Evolutionary conservation across 208 protist species (phyloP), one percentile per base, ranked within the genome.

Genomic region (Trypanosoma scelopori): DNA sequence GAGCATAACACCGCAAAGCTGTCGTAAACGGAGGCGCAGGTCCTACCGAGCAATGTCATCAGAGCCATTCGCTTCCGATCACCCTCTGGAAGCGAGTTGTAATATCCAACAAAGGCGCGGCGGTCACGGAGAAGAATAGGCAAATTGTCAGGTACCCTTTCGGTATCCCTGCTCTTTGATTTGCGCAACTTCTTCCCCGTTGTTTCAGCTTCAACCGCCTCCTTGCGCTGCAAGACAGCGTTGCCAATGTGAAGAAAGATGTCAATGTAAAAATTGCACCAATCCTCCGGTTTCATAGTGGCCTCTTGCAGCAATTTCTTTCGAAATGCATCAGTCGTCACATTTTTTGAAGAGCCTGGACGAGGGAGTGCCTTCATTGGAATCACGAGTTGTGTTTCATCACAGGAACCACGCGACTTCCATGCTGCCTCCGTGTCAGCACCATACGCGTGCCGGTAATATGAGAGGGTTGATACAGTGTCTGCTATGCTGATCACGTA

Each of bases 211-310:
- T 18, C 69, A 51, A 81, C 61, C 1, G 78, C 86, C 65, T 95
- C 90, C 15, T 71, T 64, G 9, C 32, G 32, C 57, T 93, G 84
- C 41, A 95, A 74, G 4, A 79, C 79, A 41, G 70, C 83, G 65
- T 95, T 86, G 35, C 76, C 90, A 48, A 95, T 91, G 57, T 91
- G 81, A 43, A 89, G 71, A 43, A 93, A 89, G 25, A 91, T 67
- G 37, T 95, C 90, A 30, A 76, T 85, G 69, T 92, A 93, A 67
- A 84, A 80, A 66, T 87, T 90, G 62, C 87, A 93, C 90, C 90
- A 95, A 71, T 93, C 86, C 74, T 95, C 86, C 22, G 90, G 90
- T 71, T 85, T 90, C 87, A 93, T 92, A 59, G 42, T 64, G 25
- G 74, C 77, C 71, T 95, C 90, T 62, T 89, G 76, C 28, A 80